Percentiles rank a stretch among this genome's conserved stretches.
Conservation (phyloP, 345 rosid species). For the Gossypium longicalyx region DNA sequence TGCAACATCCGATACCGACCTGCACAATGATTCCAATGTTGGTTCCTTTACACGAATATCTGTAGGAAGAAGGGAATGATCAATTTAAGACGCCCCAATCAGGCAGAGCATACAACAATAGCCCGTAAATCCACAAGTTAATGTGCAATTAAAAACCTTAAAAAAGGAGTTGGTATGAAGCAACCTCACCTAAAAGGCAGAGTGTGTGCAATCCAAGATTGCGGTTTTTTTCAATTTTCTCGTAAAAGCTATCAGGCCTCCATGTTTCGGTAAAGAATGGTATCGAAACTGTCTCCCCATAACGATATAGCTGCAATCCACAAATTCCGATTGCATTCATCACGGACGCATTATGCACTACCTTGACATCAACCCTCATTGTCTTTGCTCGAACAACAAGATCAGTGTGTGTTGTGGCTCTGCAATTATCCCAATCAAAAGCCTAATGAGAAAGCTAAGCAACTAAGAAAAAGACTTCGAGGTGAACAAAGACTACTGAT, state of each 20-base stretch:
- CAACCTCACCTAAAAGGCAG: conserved; percentile 64
- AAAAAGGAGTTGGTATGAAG: background rate
- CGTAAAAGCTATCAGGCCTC: conserved; percentile 94
- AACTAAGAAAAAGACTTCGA: background rate
- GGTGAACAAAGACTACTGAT: background rate
- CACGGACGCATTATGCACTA: conserved; percentile 84
- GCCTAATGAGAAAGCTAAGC: background rate
- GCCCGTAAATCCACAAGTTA: background rate
- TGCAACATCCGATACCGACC: conserved; percentile 32
- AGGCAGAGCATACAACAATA: background rate
- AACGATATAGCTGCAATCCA: conserved; percentile 85
- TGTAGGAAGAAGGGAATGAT: conserved; percentile 20
- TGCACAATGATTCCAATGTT: conserved; percentile 78
- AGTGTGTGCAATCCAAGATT: conserved; percentile 80
- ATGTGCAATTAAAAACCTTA: conserved; percentile 3
- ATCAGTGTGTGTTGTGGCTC: conserved; percentile 92
- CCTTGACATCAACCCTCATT: conserved; percentile 63
- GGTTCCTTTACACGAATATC: conserved; percentile 97
- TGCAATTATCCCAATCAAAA: conserved; percentile 22
- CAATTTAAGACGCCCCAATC: background rate
- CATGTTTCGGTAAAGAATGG: conserved; percentile 85
- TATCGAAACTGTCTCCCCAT: conserved; percentile 85
- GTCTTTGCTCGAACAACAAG: conserved; percentile 89
- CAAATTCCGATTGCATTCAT: conserved; percentile 93
- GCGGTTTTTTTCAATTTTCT: conserved; percentile 62